Percentiles rank a stretch among this genome's conserved stretches.
These are phyloP conservation scores for Ceratocystiopsis sp. DNA, from an alignment of 2,329 filamentous ascomycete genomes.

Conservation along the genomic window DNA sequence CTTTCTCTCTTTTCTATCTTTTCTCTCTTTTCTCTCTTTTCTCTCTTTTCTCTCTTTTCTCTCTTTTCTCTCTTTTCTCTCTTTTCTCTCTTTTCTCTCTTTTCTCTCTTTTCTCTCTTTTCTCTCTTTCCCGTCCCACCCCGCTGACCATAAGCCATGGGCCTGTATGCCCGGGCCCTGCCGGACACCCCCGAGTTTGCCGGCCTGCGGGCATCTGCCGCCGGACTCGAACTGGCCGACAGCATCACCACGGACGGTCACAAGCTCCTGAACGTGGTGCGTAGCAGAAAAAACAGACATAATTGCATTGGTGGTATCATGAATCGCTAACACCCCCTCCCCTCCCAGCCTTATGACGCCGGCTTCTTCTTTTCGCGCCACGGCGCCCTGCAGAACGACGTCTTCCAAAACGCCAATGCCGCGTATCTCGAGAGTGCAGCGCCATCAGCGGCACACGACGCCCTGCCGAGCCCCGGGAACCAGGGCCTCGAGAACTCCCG, in stretches of 20 bases:
- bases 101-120: background rate
- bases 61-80: background rate
- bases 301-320: background rate
- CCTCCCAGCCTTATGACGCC: conserved; percentile 63
- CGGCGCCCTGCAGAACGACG: conserved; percentile 35
- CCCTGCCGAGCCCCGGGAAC: conserved; percentile 67
- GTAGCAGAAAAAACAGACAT: conserved; percentile 13
- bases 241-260: conserved; percentile 78
- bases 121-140: background rate
- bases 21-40: too few species aligned
- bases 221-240: conserved; percentile 65
- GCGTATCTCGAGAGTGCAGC: conserved; percentile 46
- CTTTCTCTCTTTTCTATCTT: background rate
- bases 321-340: too few species aligned
- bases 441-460: conserved; percentile 13
- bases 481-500: conserved; percentile 83
- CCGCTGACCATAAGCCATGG: conserved; percentile 47
- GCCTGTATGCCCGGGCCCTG: conserved; percentile 59
- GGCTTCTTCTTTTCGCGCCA: conserved; percentile 73
- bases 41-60: background rate
- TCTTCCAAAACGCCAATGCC: conserved; percentile 74
- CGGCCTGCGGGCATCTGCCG: conserved; percentile 28
- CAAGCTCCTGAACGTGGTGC: conserved; percentile 76
- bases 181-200: conserved; percentile 38
- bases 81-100: too few species aligned